A percentile compares a stretch with the other conserved stretches of the same genome.
These are phyloP conservation scores for Chalciporus sphaerocephalus DNA, from an alignment of 768 basidiomycete species.

Conservation along the genomic window DNA sequence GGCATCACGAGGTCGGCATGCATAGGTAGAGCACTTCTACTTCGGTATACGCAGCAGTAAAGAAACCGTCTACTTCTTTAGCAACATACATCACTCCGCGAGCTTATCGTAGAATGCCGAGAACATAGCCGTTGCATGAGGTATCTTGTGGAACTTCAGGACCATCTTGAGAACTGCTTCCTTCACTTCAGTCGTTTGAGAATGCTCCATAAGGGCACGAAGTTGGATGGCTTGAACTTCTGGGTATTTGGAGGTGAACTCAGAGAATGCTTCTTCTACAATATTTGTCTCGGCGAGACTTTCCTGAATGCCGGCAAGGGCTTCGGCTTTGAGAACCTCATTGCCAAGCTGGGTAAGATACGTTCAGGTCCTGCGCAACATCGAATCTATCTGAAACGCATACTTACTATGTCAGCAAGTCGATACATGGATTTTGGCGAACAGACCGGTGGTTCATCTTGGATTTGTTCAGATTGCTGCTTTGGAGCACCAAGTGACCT, in stretches of 20 bases:
- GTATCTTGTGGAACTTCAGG: background rate
- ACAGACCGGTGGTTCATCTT: constrained; percentile 15
- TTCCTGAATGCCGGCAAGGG: constrained; percentile 17
- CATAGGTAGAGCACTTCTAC: no score
- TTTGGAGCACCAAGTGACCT: constrained; percentile 7
- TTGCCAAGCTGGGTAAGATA: constrained; percentile 10
- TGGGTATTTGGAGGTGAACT: constrained; percentile 22
- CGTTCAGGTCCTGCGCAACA: background rate
- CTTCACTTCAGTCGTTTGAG: constrained; percentile 13
- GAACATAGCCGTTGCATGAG: constrained; percentile 11
- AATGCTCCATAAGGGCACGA: constrained; percentile 7
- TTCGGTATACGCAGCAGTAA: no score
- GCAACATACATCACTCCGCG: background rate
- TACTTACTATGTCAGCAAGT: constrained; percentile 29
- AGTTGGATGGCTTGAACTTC: constrained; percentile 18
- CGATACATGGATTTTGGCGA: constrained; percentile 39
- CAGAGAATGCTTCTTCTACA: constrained; percentile 25
- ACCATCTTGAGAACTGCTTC: constrained; percentile 10
- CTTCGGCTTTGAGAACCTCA: constrained; percentile 12
- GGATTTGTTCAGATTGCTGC: background rate
- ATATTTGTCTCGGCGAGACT: constrained; percentile 18
- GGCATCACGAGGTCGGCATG: no score
- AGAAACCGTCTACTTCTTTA: background rate
- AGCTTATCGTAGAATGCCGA: constrained; percentile 17
- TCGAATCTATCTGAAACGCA: background rate